Base-by-base conservation (phyloP, 345 rosid species). In the Pugionium dolabratum region DNA sequence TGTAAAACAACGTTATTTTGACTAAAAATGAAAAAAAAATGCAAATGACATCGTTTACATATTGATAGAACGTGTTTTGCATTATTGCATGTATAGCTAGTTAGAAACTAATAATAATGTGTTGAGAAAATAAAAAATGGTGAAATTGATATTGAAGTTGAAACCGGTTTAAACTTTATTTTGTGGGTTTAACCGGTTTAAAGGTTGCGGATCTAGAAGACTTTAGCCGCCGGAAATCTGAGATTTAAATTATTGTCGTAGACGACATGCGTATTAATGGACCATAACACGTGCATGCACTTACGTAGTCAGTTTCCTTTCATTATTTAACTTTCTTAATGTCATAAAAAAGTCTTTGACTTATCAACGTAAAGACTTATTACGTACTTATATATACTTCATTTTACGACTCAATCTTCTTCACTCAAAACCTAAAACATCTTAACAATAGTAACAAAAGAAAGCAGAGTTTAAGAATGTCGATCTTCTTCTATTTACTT, bases 301-400 rank as follows among this genome's bases (percentile, higher is more conserved):
- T 6, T 4, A 5, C 32, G 3, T 7, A 18, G 40, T 29, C 11
- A 45, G 54, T 45, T 46, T 62, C 71, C 4, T 40, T 43, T 29
- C 30, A 66, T 42, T 4, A 34, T n/a, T 54, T 9, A 45, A 54
- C 60, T 34, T 34, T 33, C 35, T 46, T 18, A 55, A 35, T 55
- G 6, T n/a, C 55, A 45, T 55, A 44, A 28, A 67, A 54, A 27
- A 45, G 37, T 28, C 29, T 35, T 28, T 56, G 32, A 56, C 5
- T 43, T 67, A 56, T 40, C 18, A 18, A 18, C 18, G 62, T 66
- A 62, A 66, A 66, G 55, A 54, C 54, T 35, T 18, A 18, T 66
- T 44, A 27, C 46, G 18, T 18, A 18, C 18, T 18, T 18, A 18
- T 18, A 18, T 18, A 18, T 18, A 18, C 71, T 54, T 33, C 40